Evolutionary conservation across 805 yeast genomes (phyloP), one percentile per base, ranked within the genome.

Genomic region (Ogataea wickerhamii): DNA sequence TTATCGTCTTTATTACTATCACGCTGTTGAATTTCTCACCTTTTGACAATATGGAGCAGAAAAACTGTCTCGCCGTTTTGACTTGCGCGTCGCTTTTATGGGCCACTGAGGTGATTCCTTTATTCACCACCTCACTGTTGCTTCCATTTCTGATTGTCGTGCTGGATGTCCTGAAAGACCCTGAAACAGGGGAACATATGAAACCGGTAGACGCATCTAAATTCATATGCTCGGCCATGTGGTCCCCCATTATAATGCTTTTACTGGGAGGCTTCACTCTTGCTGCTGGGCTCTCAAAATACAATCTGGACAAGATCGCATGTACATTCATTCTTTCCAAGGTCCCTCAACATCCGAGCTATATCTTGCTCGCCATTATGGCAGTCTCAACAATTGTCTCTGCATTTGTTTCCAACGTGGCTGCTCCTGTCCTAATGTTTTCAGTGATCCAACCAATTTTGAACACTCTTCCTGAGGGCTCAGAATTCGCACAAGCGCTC

Each of bases 371-470:
- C 29, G 76, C 91, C 4, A 80, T 87, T 43, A 87, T 93, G 97
- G 65, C 74, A 32, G 91, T 91, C 22, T 86, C 97, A 0, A 68
- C 89, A 27, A 78, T 91, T 53, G 79, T 86, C 28, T 80, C 95
- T 4, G 88, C 91, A 87, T 89, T 96, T 94, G 93, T 91, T 27
- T 83, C 95, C 18, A 91, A 91, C 59, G 98, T 91, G 29, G 98
- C 98, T 1, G 93, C 98, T 1, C 98, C 98, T 0, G 97, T 91
- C 3, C 71, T 91, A 38, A 85, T 95, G 63, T 87, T 76, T 53
- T 87, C 96, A 5, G 84, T 91, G 45, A 81, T 91, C 41, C 96
- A 89, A 61, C 97, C 98, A 0, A 67, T 91, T 17, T 66, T 91
- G 48, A 73, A 96, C 53, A 86, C 94, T 0, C 65, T 89, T 29